Base-by-base conservation (phyloP, 352 stramenopile genomes). In the Phytophthora europaea region DNA sequence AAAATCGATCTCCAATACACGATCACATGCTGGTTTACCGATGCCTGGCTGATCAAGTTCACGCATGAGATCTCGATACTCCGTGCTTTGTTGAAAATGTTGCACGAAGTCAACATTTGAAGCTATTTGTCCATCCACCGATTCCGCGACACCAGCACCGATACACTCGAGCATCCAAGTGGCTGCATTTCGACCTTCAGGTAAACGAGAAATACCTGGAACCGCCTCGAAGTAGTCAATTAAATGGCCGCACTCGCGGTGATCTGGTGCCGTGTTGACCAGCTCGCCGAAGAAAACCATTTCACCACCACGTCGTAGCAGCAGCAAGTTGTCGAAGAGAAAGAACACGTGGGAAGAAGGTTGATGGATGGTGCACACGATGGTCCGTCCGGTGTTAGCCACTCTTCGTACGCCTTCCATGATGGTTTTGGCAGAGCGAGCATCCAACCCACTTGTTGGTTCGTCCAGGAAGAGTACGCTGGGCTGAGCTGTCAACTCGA, bases 1-100 rank as follows among this genome's bases (percentile, higher is more conserved):
- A 87, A n/a, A 60, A 12, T n/a, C 6, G 2, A 70, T 2, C 34
- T 55, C 26, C 31, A 9, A 10, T 43, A 65, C 3, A 4, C 36
- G n/a, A 60, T 61, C 31, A 2, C 6, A 1, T 13, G n/a, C 34
- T 31, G 61, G 48, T 22, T 8, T 31, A 12, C 28, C 33, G 22
- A 67, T n/a, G 15, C 61, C 48, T 20, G 33, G 33, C 1, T 33
- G 50, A 26, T 52, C 34, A 16, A 67, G 22, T 10, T 10, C 34
- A 23, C 31, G 38, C 20, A 53, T 18, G 7, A 60, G 36, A 13
- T 20, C 26, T 9, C n/a, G 13, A 51, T 45, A 47, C 28, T 53
- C 33, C 2, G 18, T 10, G 33, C 48, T 50, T 22, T 20, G 8
- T n/a, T 48, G 15, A 48, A 50, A 50, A 20, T 48, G 40, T 20